Evolutionary conservation across 2,329 filamentous ascomycete genomes (phyloP).

Genomic region (Trichophyton verrucosum): DNA sequence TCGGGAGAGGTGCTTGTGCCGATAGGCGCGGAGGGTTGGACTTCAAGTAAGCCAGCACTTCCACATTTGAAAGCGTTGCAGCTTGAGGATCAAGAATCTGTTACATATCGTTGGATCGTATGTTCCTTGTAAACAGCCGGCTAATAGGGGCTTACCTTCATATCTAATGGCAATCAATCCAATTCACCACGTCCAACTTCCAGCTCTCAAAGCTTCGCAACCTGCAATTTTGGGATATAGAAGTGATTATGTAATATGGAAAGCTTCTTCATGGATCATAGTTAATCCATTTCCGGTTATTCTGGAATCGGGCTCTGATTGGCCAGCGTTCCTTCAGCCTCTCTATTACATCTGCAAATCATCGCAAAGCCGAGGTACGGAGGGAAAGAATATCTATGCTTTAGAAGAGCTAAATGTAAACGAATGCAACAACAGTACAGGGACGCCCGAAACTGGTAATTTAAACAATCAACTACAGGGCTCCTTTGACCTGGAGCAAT

Average conservation of each 20-base stretch:
- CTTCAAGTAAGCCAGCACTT: slow-evolving; percentile 33
- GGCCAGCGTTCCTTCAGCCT: not conserved
- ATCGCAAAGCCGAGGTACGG: no score
- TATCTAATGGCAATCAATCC: not conserved
- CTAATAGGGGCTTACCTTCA: not conserved
- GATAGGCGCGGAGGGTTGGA: slow-evolving; percentile 31
- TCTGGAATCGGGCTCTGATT: not conserved
- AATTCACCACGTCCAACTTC: not conserved
- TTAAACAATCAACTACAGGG: no score
- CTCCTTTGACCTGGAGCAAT: no score
- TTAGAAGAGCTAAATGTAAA: no score
- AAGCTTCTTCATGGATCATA: not conserved
- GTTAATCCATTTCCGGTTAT: not conserved
- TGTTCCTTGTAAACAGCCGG: not conserved
- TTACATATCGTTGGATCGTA: not conserved
- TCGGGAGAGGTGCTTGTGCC: slow-evolving; percentile 26
- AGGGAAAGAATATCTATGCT: no score
- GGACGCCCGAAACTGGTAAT: no score
- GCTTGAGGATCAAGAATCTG: slow-evolving; percentile 35
- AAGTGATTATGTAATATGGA: not conserved
- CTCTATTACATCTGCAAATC: not conserved
- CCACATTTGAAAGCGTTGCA: slow-evolving; percentile 33
- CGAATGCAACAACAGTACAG: no score
- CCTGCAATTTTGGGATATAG: not conserved
- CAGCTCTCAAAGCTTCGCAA: not conserved